A percentile compares a stretch with the other conserved stretches of the same genome.
Conservation (phyloP, 106 monocot genomes). For the Dendrobium catenatum region DNA sequence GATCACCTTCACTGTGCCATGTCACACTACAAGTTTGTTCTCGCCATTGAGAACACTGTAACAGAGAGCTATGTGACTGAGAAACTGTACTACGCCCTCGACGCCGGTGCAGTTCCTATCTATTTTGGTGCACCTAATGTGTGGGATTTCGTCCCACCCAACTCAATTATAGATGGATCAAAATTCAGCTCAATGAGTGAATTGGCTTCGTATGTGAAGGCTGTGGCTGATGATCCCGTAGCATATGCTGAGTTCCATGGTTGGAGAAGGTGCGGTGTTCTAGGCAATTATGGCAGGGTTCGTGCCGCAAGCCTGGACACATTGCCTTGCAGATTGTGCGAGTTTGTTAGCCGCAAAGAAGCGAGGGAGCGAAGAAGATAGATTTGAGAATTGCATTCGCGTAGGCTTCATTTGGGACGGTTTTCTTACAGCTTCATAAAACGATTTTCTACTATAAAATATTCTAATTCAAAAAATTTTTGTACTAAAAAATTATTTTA, state of each 20-base stretch:
- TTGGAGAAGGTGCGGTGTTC: constrained; percentile 87
- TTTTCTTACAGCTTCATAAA: too few species aligned
- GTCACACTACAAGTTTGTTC: constrained; percentile 94
- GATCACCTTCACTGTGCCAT: constrained; percentile 94
- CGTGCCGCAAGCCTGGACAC: constrained; percentile 76
- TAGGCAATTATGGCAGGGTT: constrained; percentile 64
- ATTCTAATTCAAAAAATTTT: too few species aligned
- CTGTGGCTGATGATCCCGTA: constrained; percentile 66
- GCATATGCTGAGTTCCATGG: constrained; percentile 93
- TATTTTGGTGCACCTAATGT: constrained; percentile 96
- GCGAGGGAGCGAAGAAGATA: constrained; percentile 36
- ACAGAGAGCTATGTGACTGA: constrained; percentile 87
- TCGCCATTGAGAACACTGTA: constrained; percentile 86
- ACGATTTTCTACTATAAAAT: too few species aligned
- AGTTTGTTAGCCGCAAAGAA: constrained; percentile 54
- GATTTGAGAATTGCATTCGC: background rate
- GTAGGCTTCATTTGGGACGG: background rate
- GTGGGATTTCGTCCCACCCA: constrained; percentile 86
- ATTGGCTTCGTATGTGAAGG: constrained; percentile 64
- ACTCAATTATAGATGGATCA: constrained; percentile 85
- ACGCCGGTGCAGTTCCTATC: constrained; percentile 83
- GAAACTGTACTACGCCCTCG: constrained; percentile 87
- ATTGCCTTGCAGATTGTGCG: constrained; percentile 78
- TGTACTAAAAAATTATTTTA: too few species aligned
- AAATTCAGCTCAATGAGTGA: constrained; percentile 67